Evolutionary conservation across 169 alveolate species (phyloP).

Genomic region (Plasmodium cynomolgi): DNA sequence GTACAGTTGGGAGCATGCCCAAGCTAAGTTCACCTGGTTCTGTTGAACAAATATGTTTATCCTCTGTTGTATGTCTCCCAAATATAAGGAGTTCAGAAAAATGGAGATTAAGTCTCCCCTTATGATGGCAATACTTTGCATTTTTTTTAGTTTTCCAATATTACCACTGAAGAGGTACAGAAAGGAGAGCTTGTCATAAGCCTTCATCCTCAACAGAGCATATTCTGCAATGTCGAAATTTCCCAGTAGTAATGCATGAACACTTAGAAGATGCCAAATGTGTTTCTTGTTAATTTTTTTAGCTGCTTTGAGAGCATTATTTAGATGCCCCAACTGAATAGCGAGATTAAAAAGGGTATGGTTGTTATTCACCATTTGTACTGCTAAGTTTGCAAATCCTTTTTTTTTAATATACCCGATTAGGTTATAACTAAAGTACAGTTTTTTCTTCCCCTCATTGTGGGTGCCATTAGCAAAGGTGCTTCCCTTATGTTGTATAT

Average conservation of each 20-base stretch:
- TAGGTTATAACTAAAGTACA: constrained; percentile 75
- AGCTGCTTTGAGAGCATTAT: constrained; percentile 82
- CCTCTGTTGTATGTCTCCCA: constrained; percentile 88
- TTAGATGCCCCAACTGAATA: constrained; percentile 76
- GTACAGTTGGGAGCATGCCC: constrained; percentile 77
- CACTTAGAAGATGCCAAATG: constrained; percentile 81
- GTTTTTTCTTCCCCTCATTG: constrained; percentile 67
- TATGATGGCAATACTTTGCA: constrained; percentile 79
- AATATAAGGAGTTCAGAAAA: constrained; percentile 83
- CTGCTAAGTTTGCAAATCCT: constrained; percentile 78
- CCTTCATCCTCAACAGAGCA: constrained; percentile 88
- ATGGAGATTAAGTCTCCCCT: constrained; percentile 84
- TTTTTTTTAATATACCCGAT: constrained; percentile 81
- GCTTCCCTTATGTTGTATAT: not conserved
- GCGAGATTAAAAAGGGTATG: constrained; percentile 80
- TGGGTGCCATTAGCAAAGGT: constrained; percentile 10
- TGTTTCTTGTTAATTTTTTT: constrained; percentile 78
- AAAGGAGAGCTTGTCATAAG: constrained; percentile 89
- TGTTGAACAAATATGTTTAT: constrained; percentile 85
- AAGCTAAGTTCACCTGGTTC: constrained; percentile 87
- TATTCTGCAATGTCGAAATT: constrained; percentile 91
- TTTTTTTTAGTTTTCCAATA: constrained; percentile 80
- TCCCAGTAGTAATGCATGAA: constrained; percentile 84
- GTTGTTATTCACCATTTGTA: constrained; percentile 79
- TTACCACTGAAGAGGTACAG: constrained; percentile 91